Conservation (phyloP, 164 flowering plant genomes). For the Brasenia schreberi region DNA sequence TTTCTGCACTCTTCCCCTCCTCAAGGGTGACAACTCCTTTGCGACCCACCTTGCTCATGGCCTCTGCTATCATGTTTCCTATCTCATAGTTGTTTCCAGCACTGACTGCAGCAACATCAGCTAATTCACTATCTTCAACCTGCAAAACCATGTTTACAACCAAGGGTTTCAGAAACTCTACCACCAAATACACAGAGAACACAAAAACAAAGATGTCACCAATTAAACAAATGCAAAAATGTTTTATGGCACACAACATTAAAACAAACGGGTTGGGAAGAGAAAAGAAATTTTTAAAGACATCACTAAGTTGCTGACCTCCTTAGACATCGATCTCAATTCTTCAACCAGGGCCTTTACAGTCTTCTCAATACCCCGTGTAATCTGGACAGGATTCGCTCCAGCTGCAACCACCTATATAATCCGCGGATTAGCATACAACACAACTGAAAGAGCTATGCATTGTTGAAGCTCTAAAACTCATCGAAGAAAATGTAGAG, state of each 20-base stretch:
- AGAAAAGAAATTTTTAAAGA: too few species aligned
- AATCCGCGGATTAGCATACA: neutral
- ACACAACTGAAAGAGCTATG: neutral
- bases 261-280: too few species aligned
- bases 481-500: neutral
- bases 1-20: constrained; percentile 96
- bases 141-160: constrained; percentile 11
- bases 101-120: constrained; percentile 99
- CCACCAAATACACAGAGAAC: neutral
- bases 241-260: neutral
- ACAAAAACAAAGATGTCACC: neutral
- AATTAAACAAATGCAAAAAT: neutral
- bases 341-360: constrained; percentile 76
- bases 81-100: constrained; percentile 95
- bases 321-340: constrained; percentile 76
- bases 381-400: constrained; percentile 93
- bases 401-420: constrained; percentile 98
- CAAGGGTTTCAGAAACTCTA: neutral
- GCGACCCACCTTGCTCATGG: constrained; percentile 88
- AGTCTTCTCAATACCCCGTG: constrained; percentile 96
- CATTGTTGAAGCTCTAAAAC: neutral
- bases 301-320: constrained; percentile 28
- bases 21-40: constrained; percentile 98
- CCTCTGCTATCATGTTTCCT: constrained; percentile 95
- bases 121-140: constrained; percentile 97